These are phyloP conservation scores for Ophiostoma montium DNA, from an alignment of 2,329 filamentous ascomycete species.

Conservation along the genomic window DNA sequence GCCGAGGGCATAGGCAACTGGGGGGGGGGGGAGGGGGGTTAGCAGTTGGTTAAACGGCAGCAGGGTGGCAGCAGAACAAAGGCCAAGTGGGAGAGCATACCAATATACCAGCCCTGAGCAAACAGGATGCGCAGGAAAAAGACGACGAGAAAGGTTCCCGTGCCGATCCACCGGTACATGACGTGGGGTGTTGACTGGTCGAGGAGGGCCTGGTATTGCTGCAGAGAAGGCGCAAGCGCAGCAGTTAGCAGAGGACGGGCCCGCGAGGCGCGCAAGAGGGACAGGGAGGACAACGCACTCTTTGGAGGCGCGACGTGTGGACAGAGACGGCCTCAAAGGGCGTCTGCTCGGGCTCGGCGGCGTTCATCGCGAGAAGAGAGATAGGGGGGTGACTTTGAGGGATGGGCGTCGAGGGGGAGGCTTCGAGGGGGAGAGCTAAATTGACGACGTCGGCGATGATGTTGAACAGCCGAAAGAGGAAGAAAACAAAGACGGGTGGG, in stretches of 20 bases:
- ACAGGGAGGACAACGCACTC: slow-evolving; percentile 32
- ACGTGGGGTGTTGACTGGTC: slow-evolving; percentile 87
- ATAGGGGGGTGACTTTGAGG: not conserved
- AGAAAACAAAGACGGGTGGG: not conserved
- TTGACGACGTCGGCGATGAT: not conserved
- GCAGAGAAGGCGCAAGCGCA: slow-evolving; percentile 5
- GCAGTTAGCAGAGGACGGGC: not conserved
- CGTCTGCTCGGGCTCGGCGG: slow-evolving; percentile 73
- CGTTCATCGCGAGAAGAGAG: slow-evolving; percentile 51
- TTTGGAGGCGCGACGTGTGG: slow-evolving; percentile 63
- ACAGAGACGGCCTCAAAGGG: slow-evolving; percentile 81
- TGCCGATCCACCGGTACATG: slow-evolving; percentile 79
- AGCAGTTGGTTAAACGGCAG: no score
- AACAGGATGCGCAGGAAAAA: slow-evolving; percentile 86
- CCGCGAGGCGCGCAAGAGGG: not conserved
- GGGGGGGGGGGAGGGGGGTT: not conserved
- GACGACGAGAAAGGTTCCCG: slow-evolving; percentile 56
- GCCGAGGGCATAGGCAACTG: slow-evolving; percentile 91
- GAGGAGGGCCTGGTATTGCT: slow-evolving; percentile 90
- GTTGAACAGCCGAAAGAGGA: not conserved
- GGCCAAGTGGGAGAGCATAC: slow-evolving; percentile 31
- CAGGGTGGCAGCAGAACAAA: no score
- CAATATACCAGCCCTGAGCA: slow-evolving; percentile 97
- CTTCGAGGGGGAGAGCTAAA: no score
- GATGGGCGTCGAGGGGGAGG: not conserved